These are phyloP conservation scores for Pseudogymnoascus sp. DNA, from an alignment of 2,329 filamentous ascomycete genomes.

Conservation along the genomic window DNA sequence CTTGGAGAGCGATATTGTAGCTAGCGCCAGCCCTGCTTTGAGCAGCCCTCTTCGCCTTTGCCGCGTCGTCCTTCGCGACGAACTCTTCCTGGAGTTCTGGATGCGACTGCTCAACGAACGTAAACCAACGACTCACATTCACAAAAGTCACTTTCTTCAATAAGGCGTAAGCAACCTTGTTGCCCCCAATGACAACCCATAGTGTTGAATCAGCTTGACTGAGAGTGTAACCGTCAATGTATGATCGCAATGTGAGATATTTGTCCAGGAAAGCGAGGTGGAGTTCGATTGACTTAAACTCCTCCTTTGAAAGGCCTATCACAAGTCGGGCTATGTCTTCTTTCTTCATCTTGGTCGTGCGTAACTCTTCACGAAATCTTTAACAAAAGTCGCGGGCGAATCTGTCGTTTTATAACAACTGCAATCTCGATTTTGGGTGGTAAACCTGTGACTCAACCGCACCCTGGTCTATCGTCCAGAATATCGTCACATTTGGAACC, in stretches of 20 bases:
- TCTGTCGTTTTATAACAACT: neutral
- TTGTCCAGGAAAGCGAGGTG: slow-evolving; percentile 71
- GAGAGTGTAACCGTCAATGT: slow-evolving; percentile 72
- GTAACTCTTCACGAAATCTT: slow-evolving; percentile 1
- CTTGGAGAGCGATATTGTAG: slow-evolving; percentile 80
- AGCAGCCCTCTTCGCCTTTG: slow-evolving; percentile 58
- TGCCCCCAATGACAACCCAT: slow-evolving; percentile 74
- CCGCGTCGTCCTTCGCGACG: slow-evolving; percentile 60
- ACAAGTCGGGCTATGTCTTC: slow-evolving; percentile 46
- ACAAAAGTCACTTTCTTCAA: slow-evolving; percentile 68
- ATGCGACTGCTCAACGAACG: slow-evolving; percentile 71
- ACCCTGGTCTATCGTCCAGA: neutral
- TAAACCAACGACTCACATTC: slow-evolving; percentile 81
- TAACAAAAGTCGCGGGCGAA: neutral
- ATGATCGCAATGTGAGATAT: slow-evolving; percentile 78
- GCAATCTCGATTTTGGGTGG: neutral
- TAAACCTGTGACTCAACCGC: neutral
- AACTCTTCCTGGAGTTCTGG: slow-evolving; percentile 65
- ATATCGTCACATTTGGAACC: too few relatives aligned
- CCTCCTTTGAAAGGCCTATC: slow-evolving; percentile 44
- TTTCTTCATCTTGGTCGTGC: slow-evolving; percentile 42
- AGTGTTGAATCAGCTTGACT: slow-evolving; percentile 71
- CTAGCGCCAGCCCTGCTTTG: slow-evolving; percentile 73
- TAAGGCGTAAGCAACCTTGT: slow-evolving; percentile 76
- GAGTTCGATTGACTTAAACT: slow-evolving; percentile 77